phyloP scores from a whole-genome alignment of 2,329 filamentous ascomycete species.

The Annulohypoxylon truncatum region DNA sequence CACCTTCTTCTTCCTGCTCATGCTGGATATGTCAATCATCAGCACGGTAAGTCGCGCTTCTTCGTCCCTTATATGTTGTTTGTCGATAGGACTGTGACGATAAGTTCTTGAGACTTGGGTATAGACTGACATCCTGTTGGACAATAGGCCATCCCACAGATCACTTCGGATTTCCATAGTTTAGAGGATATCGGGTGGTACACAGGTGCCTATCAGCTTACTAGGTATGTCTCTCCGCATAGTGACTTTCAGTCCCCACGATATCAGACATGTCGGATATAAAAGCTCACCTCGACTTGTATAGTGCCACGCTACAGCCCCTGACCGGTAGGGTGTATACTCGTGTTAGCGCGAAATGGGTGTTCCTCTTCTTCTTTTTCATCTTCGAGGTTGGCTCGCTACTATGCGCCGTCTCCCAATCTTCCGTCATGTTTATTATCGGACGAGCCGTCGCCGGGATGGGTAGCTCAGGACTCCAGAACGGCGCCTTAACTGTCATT shows the following conservation, averaged over 20 bases:
- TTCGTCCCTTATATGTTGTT: not conserved
- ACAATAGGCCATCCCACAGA: constrained; percentile 58
- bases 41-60: constrained; percentile 55
- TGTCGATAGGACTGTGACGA: not conserved
- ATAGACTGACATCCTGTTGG: constrained; percentile 4
- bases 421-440: constrained; percentile 64
- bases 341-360: constrained; percentile 54
- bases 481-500: constrained; percentile 65
- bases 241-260: not conserved
- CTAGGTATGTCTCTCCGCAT: constrained; percentile 50
- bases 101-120: not conserved
- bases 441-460: constrained; percentile 66
- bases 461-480: constrained; percentile 63
- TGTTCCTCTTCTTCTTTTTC: constrained; percentile 56
- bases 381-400: constrained; percentile 68
- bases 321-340: constrained; percentile 64
- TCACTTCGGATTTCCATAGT: constrained; percentile 63
- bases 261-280: constrained; percentile 37
- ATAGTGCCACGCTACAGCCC: constrained; percentile 62
- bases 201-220: constrained; percentile 61
- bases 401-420: constrained; percentile 63
- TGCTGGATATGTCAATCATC: constrained; percentile 66
- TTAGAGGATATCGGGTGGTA: constrained; percentile 68
- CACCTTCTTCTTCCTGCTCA: constrained; percentile 58
- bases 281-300: constrained; percentile 23